Conservation (phyloP, 176 grass and related monocot species). For the Pharus latifolius region DNA sequence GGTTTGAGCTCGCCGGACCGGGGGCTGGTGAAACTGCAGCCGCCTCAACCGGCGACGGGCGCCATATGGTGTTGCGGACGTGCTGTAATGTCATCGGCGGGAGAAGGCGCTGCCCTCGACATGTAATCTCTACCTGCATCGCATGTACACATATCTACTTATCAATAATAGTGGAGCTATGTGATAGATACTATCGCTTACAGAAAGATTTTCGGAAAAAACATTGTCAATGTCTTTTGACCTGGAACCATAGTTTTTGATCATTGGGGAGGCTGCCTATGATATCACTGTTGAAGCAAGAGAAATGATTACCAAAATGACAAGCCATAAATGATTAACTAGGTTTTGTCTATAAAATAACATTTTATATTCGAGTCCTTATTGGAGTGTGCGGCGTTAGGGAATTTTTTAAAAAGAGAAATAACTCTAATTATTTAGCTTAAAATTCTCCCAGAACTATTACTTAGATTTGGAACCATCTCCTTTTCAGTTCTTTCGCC, state of each 20-base stretch:
- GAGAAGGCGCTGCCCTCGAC: constrained; percentile 42
- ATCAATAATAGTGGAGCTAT: too few species aligned
- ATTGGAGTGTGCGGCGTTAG: too few species aligned
- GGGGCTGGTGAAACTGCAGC: constrained; percentile 23
- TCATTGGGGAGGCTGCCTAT: not conserved
- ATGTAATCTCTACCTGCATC: constrained; percentile 70
- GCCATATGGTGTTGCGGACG: constrained; percentile 43
- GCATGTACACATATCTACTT: not conserved
- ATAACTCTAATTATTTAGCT: too few species aligned
- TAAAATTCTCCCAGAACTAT: too few species aligned
- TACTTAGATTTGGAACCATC: too few species aligned
- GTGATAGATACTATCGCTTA: not conserved
- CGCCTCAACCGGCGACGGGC: constrained; percentile 9
- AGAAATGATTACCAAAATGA: not conserved
- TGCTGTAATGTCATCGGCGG: constrained; percentile 45
- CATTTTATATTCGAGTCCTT: too few species aligned
- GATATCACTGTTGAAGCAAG: not conserved
- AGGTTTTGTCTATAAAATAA: too few species aligned
- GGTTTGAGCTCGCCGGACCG: constrained; percentile 24
- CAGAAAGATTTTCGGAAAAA: too few species aligned
- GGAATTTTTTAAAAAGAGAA: too few species aligned
- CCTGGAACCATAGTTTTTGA: not conserved
- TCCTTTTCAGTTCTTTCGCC: too few species aligned
- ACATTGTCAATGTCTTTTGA: constrained; percentile 9
- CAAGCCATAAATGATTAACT: too few species aligned